phyloP scores from a whole-genome alignment of 257 asterid genomes.

The Euphrasia confusa region DNA sequence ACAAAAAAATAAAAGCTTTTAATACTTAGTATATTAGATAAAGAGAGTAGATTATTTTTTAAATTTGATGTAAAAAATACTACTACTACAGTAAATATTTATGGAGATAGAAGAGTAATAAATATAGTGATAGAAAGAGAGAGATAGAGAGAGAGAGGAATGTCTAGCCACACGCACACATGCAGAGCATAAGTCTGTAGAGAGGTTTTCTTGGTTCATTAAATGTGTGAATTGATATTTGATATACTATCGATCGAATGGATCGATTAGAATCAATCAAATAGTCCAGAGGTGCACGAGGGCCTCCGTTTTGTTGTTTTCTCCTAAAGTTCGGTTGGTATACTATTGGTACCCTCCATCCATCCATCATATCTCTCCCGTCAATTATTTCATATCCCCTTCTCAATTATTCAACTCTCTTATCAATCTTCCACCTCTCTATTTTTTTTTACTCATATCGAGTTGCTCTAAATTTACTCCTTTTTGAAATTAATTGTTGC shows the following conservation, averaged over 20 bases:
- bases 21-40: no score
- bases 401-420: slow-evolving; percentile 28
- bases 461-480: no score
- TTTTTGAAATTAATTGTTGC: no score
- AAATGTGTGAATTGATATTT: slow-evolving; percentile 39
- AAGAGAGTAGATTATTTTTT: no score
- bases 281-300: slow-evolving; percentile 71
- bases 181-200: slow-evolving; percentile 36
- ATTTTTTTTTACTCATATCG: no score
- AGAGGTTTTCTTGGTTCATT: slow-evolving; percentile 44
- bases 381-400: slow-evolving; percentile 28
- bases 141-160: slow-evolving; percentile 27
- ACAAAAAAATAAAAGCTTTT: no score
- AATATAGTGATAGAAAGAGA: not conserved
- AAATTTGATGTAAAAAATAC: no score
- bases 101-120: not conserved
- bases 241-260: no score
- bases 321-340: slow-evolving; percentile 30
- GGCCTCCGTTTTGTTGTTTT: slow-evolving; percentile 68
- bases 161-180: slow-evolving; percentile 73
- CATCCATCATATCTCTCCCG: slow-evolving; percentile 28
- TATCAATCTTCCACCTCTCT: slow-evolving; percentile 4
- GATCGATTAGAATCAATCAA: slow-evolving; percentile 29
- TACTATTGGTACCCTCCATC: slow-evolving; percentile 26
- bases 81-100: no score